Evolutionary conservation across 352 stramenopile species (phyloP).

Genomic region (Lagenidium sp.): DNA sequence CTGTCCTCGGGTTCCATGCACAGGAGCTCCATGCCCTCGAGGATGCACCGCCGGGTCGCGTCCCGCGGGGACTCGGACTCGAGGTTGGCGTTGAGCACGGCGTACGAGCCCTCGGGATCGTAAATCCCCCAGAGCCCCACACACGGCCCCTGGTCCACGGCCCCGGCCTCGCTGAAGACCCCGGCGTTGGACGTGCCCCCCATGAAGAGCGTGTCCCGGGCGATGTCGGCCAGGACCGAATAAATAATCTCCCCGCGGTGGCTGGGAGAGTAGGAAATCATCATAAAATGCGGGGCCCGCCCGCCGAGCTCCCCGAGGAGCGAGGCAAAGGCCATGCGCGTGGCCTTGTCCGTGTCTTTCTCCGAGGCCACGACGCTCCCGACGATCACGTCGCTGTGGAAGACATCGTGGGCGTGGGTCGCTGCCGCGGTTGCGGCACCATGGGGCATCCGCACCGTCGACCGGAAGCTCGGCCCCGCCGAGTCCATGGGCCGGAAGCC

Average conservation of each 20-base stretch:
- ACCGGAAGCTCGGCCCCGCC: not conserved
- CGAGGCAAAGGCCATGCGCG: slow-evolving; percentile 41
- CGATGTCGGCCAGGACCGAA: slow-evolving; percentile 42
- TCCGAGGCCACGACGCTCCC: slow-evolving; percentile 58
- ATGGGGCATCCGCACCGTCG: not conserved
- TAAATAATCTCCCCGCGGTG: slow-evolving; percentile 48
- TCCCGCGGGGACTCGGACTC: slow-evolving; percentile 47
- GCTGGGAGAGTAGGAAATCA: slow-evolving; percentile 65
- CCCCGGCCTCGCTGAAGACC: slow-evolving; percentile 39
- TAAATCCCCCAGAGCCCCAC: slow-evolving; percentile 77
- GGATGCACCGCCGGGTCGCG: slow-evolving; percentile 43
- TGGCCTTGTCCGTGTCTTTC: slow-evolving; percentile 41
- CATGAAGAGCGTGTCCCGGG: slow-evolving; percentile 77
- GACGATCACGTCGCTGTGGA: slow-evolving; percentile 51
- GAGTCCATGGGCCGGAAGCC: not conserved
- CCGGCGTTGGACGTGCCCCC: slow-evolving; percentile 62
- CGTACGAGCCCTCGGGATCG: slow-evolving; percentile 74
- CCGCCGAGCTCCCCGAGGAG: slow-evolving; percentile 49
- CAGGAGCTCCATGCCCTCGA: slow-evolving; percentile 61
- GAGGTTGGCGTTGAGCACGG: slow-evolving; percentile 65
- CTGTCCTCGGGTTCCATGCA: slow-evolving; percentile 67
- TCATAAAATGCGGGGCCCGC: slow-evolving; percentile 65
- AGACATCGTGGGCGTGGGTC: slow-evolving; percentile 15
- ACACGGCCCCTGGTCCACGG: slow-evolving; percentile 22
- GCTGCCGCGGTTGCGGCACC: slow-evolving; percentile 1